Base-by-base conservation (phyloP, 2,329 filamentous ascomycete species). In the Lasiodiplodia sp. region DNA sequence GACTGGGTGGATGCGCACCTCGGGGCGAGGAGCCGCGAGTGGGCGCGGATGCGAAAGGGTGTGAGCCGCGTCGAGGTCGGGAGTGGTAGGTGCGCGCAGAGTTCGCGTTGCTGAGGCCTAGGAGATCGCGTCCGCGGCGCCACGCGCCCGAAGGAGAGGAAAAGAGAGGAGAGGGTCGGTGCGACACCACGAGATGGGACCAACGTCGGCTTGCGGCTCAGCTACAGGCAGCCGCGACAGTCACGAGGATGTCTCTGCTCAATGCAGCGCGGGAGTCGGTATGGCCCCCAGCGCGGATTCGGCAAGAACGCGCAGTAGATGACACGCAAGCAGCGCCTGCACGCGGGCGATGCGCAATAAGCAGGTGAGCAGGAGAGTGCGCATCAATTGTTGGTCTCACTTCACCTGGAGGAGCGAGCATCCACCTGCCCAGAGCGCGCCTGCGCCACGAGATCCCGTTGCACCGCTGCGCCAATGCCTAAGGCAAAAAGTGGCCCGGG, bases 1-100 rank as follows among this genome's bases (percentile, higher is more conserved):
- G 47, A 16, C 28, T 64, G 31, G 63, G 21, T 7, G 49, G 38
- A 10, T 47, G 63, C 49, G 63, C 63, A 16, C 31, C 52, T 37
- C 63, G 21, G 28, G n/a, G 51, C 8, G 52, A 66, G 51, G 62
- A 31, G 62, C 38, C 58, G 51, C 58, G 58, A 25, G 47, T 52
- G 60, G 47, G 47, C 28, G 60, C 60, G 31, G 60, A 37, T 64
- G 60, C 47, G 18, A 51, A 31, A 52, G 47, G 47, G 47, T 49
- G 60, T 25, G 47, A 25, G n/a, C 60, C 44, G 60, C 60, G 60
- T 52, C 47, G 60, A 52, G 31, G 16, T 55, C n/a, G 52, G 21
- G 28, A 44, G 63, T 66, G 51, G 63, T 55, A 56, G 63, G 51
- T 44, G 63, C 63, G 63, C 63, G 63, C 47, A 66, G 63, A 56